Percentiles rank a stretch among this genome's conserved stretches.
phyloP scores from a whole-genome alignment of 352 stramenopile genomes.

The Pythium coloratum region DNA sequence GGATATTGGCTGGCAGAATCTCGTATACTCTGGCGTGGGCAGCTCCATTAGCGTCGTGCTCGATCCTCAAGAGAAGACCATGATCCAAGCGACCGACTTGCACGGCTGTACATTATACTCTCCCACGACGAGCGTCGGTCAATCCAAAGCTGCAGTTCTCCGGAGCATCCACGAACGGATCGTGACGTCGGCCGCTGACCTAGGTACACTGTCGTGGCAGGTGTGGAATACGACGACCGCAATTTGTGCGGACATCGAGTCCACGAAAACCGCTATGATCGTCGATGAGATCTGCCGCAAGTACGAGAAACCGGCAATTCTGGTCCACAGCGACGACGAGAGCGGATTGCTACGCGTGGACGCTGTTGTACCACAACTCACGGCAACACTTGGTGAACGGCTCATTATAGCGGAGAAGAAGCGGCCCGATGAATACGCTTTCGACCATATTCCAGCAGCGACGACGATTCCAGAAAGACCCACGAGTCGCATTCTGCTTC shows the following conservation, averaged over 20 bases:
- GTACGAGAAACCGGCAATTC: constrained; percentile 17
- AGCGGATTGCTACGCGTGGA: neutral
- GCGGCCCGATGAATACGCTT: neutral
- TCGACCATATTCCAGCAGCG: constrained; percentile 19
- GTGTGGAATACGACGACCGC: neutral
- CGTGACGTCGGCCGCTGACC: neutral
- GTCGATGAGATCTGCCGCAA: constrained; percentile 11
- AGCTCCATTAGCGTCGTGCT: constrained; percentile 8
- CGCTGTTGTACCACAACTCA: constrained; percentile 14
- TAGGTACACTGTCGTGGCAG: neutral
- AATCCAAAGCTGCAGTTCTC: constrained; percentile 3
- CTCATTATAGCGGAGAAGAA: neutral
- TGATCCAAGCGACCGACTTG: constrained; percentile 13
- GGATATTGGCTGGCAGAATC: constrained; percentile 6
- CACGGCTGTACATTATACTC: constrained; percentile 3
- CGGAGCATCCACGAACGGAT: neutral
- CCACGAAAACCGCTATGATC: neutral
- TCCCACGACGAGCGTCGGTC: neutral
- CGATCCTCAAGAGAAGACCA: constrained; percentile 10
- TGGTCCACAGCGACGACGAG: constrained; percentile 7
- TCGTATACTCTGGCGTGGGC: constrained; percentile 4
- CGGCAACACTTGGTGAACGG: constrained; percentile 17
- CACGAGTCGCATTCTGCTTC: neutral
- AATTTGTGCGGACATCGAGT: constrained; percentile 2
- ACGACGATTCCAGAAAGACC: neutral